phyloP scores from a whole-genome alignment of 2,329 filamentous ascomycete species.

The Fusarium clavum region DNA sequence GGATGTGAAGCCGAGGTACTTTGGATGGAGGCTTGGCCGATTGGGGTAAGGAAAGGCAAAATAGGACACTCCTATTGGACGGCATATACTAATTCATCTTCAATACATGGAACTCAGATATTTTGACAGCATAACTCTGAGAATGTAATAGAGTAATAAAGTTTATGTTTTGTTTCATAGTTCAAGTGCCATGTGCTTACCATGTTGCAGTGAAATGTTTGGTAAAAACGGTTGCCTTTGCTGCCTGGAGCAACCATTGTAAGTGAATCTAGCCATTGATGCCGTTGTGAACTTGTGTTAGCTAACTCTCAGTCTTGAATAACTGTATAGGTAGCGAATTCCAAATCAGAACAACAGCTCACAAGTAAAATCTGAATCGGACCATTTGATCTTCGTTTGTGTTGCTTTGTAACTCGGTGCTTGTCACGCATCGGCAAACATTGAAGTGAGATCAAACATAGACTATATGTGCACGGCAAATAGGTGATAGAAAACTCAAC shows the following conservation, averaged over 20 bases:
- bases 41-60: conserved; percentile 9
- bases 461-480: not conserved
- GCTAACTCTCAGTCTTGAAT: not conserved
- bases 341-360: not conserved
- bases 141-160: not conserved
- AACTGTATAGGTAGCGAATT: not conserved
- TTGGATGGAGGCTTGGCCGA: conserved; percentile 5
- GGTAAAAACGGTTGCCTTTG: not conserved
- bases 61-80: conserved; percentile 13
- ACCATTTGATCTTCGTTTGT: not conserved
- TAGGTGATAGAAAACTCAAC: not conserved
- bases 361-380: not conserved
- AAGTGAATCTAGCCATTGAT: not conserved
- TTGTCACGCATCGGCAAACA: not conserved
- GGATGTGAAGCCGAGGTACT: conserved; percentile 35
- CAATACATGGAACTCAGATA: not conserved
- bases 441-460: not conserved
- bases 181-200: not conserved
- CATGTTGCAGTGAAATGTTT: not conserved
- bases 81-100: not conserved
- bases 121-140: not conserved
- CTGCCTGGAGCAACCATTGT: not conserved
- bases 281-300: not conserved
- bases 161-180: too few relatives aligned
- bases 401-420: not conserved